Evolutionary conservation across 805 yeast species (phyloP).

Genomic region (Aciculoconidium aculeatum): DNA sequence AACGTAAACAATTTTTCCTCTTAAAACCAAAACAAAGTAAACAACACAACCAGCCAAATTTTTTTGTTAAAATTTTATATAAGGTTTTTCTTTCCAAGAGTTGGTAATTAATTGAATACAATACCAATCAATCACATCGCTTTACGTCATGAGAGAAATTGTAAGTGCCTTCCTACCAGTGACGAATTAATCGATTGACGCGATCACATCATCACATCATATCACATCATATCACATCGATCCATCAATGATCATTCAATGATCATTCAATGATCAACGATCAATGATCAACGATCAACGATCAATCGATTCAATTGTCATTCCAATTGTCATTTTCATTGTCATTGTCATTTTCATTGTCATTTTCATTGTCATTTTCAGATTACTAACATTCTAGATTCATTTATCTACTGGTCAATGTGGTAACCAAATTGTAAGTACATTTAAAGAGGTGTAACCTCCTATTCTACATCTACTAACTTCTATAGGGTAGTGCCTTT

Average conservation of each 20-base stretch:
- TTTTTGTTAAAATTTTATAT: constrained; percentile 7
- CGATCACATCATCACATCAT: too few relatives aligned
- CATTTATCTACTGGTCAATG: constrained; percentile 97
- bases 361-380: too few relatives aligned
- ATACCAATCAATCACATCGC: constrained; percentile 3
- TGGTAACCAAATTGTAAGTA: constrained; percentile 90
- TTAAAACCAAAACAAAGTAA: constrained; percentile 7
- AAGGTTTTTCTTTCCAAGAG: constrained; percentile 6
- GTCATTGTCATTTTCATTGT: too few relatives aligned
- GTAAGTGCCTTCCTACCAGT: too few relatives aligned
- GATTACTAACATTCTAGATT: too few relatives aligned
- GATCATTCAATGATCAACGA: too few relatives aligned
- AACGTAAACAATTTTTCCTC: neutral
- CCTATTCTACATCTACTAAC: constrained; percentile 21
- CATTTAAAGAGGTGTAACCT: too few relatives aligned
- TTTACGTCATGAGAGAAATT: constrained; percentile 23
- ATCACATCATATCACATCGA: neutral
- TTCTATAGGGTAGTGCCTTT: constrained; percentile 72
- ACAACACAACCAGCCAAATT: constrained; percentile 7
- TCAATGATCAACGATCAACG: constrained; percentile 10
- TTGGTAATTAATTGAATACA: constrained; percentile 1
- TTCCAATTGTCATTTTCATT: too few relatives aligned
- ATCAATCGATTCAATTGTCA: too few relatives aligned
- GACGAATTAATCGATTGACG: too few relatives aligned
- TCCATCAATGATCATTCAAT: too few relatives aligned